Evolutionary conservation across 208 protist genomes (phyloP).

Genomic region (Acanthamoeba sp.): DNA sequence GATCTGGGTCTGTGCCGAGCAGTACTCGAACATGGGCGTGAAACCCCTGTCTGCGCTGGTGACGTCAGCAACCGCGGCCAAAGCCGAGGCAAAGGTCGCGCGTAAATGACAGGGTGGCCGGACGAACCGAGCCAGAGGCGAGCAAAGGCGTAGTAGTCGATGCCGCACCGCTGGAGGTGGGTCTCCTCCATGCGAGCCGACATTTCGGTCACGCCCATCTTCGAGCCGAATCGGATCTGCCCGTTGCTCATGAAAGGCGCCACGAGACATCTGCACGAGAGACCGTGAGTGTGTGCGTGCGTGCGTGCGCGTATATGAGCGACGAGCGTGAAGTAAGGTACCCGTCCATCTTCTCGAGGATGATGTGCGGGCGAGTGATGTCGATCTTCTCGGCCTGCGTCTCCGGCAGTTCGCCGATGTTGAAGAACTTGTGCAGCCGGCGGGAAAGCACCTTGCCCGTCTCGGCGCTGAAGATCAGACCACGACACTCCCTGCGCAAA

Average conservation of each 20-base stretch:
- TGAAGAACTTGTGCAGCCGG: constrained; percentile 70
- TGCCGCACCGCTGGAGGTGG: constrained; percentile 33
- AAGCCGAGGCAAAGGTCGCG: too few relatives aligned
- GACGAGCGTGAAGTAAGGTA: not conserved
- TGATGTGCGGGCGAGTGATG: constrained; percentile 44
- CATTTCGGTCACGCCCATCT: constrained; percentile 65
- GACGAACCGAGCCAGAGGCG: constrained; percentile 4
- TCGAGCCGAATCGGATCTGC: constrained; percentile 30
- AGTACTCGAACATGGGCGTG: constrained; percentile 68
- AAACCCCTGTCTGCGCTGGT: constrained; percentile 58
- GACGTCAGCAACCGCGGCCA: too few relatives aligned
- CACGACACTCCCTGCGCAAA: constrained; percentile 48
- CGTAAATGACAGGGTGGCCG: too few relatives aligned
- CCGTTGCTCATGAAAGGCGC: constrained; percentile 47
- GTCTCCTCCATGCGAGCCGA: constrained; percentile 33
- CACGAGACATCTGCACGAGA: constrained; percentile 5
- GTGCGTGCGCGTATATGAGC: not conserved
- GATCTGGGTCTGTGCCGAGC: constrained; percentile 23
- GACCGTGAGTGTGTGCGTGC: not conserved
- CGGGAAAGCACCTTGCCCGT: constrained; percentile 18
- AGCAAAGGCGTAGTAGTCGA: constrained; percentile 20
- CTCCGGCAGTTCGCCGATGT: constrained; percentile 60
- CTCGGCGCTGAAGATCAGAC: constrained; percentile 44
- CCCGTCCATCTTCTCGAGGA: constrained; percentile 73
- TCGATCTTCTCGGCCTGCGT: constrained; percentile 48